Evolutionary conservation across 306 rosid genomes (phyloP).

Genomic region (Erythrophleum fordii): DNA sequence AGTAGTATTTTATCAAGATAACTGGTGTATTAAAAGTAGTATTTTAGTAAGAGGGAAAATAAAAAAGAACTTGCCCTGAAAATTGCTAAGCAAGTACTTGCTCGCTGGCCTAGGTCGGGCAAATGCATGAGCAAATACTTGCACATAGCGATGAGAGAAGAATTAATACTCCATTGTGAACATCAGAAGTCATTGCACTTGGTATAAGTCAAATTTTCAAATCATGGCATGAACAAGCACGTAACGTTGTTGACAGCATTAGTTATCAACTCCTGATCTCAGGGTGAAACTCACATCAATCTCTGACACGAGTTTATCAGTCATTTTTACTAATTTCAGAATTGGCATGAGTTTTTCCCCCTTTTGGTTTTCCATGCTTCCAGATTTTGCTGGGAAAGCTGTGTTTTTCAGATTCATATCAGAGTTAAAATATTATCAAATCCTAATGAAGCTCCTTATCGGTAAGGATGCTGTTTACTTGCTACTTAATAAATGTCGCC

Average conservation of each 20-base stretch:
- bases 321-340: neutral
- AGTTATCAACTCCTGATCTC: neutral
- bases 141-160: neutral
- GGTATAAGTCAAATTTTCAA: neutral
- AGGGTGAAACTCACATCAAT: neutral
- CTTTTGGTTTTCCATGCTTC: conserved; percentile 38
- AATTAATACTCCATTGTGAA: neutral
- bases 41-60: neutral
- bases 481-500: conserved; percentile 17
- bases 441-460: conserved; percentile 51
- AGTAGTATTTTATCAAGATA: neutral
- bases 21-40: no score
- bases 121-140: no score
- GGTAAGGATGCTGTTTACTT: conserved; percentile 56
- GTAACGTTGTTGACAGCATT: neutral
- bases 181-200: neutral
- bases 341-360: conserved; percentile 6
- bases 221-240: neutral
- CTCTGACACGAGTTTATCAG: neutral
- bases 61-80: conserved; percentile 6
- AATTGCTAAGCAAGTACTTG: conserved; percentile 6
- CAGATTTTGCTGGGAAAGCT: conserved; percentile 57
- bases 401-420: conserved; percentile 55
- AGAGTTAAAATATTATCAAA: conserved; percentile 50
- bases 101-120: neutral